Evolutionary conservation across 768 basidiomycete genomes (phyloP).

Genomic region (Lactarius deliciosus): DNA sequence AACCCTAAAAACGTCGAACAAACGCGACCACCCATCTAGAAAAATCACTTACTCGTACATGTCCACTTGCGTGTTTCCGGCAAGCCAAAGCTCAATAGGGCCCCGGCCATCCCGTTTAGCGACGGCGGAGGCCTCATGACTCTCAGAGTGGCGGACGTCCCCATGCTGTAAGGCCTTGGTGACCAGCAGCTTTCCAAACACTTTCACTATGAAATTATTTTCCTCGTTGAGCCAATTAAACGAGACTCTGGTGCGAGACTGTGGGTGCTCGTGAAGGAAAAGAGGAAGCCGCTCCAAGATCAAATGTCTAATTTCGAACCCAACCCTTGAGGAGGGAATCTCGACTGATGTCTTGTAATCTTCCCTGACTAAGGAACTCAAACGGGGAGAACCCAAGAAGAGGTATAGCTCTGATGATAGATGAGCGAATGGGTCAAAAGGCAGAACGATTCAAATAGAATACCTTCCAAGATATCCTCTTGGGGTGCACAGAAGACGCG

Average conservation of each 20-base stretch:
- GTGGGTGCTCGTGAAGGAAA: constrained; percentile 87
- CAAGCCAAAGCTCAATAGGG: constrained; percentile 76
- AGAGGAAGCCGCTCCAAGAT: constrained; percentile 84
- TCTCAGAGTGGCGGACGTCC: constrained; percentile 47
- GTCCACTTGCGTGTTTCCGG: constrained; percentile 71
- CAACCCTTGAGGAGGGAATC: constrained; percentile 46
- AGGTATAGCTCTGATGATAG: constrained; percentile 63
- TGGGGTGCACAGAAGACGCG: constrained; percentile 78
- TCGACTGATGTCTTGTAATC: constrained; percentile 65
- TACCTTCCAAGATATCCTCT: constrained; percentile 88
- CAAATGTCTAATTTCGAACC: constrained; percentile 54
- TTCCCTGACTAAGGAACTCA: constrained; percentile 74
- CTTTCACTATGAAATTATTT: constrained; percentile 68
- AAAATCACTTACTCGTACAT: constrained; percentile 80
- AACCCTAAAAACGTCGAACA: constrained; percentile 50
- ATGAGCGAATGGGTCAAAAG: neutral
- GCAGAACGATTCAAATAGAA: constrained; percentile 8
- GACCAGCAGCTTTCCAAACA: constrained; percentile 62
- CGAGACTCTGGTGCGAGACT: constrained; percentile 58
- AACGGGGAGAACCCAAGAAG: constrained; percentile 67
- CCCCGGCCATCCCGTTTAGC: constrained; percentile 53
- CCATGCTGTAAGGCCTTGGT: constrained; percentile 60
- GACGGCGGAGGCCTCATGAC: constrained; percentile 72
- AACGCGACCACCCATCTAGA: constrained; percentile 10
- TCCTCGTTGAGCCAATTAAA: constrained; percentile 64